phyloP scores from a whole-genome alignment of 495 filamentous ascomycete species.

The Neurospora tetraspora region DNA sequence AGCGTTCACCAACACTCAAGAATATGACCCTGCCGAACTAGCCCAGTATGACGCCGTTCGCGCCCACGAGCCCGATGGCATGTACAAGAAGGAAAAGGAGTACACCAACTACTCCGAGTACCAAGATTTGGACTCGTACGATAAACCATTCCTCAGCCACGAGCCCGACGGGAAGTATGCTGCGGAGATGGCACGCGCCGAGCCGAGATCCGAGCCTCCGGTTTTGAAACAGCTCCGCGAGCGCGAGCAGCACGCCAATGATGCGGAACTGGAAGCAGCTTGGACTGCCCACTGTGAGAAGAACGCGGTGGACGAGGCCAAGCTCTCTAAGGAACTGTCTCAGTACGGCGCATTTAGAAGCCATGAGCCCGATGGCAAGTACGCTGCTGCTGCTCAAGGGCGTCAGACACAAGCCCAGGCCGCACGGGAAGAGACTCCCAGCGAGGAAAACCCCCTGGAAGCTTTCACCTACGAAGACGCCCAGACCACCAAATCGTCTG shows the following conservation, averaged over 20 bases:
- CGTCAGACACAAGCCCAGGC: neutral
- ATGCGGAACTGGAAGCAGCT: neutral
- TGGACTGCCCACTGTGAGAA: neutral
- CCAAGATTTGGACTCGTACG: slow-evolving; percentile 19
- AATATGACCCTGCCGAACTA: slow-evolving; percentile 2
- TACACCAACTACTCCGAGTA: slow-evolving; percentile 1
- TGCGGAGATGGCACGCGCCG: slow-evolving; percentile 5
- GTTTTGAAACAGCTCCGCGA: slow-evolving; percentile 12
- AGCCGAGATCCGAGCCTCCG: slow-evolving; percentile 17
- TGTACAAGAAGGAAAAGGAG: slow-evolving; percentile 1
- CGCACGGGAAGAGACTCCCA: slow-evolving; percentile 3
- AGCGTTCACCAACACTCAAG: neutral
- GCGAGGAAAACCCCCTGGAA: slow-evolving; percentile 22
- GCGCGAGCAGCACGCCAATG: neutral
- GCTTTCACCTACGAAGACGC: slow-evolving; percentile 20
- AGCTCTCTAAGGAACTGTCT: slow-evolving; percentile 2
- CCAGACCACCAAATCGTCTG: slow-evolving; percentile 3
- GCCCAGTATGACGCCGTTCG: neutral
- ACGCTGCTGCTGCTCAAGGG: slow-evolving; percentile 1
- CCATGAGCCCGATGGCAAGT: slow-evolving; percentile 15
- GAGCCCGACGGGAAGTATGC: slow-evolving; percentile 24
- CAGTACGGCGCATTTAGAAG: slow-evolving; percentile 4
- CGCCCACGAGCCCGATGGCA: slow-evolving; percentile 11
- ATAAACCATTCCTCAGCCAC: slow-evolving; percentile 18
- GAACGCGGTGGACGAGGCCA: neutral